Conservation (phyloP, 2,329 filamentous ascomycete species). For the Aspergillus luchuensis region DNA sequence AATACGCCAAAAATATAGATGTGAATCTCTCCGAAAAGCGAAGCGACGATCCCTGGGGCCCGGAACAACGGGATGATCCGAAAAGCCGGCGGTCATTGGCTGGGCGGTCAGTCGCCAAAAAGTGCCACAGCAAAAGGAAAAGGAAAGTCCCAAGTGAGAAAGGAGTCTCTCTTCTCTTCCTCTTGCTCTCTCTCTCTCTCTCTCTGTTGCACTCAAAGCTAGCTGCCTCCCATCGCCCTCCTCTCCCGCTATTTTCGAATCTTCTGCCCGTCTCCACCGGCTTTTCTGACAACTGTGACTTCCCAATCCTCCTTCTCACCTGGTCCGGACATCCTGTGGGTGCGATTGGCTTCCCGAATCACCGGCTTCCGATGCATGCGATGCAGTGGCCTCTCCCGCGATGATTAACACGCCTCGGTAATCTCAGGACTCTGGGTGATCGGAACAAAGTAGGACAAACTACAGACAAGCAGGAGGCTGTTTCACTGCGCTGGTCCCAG, state of each 20-base stretch:
- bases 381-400: conserved; percentile 18
- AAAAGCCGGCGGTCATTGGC: conserved; percentile 9
- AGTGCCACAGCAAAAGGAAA: background rate
- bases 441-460: background rate
- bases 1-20: background rate
- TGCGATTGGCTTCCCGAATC: conserved; percentile 12
- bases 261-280: background rate
- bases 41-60: conserved; percentile 3
- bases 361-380: conserved; percentile 22
- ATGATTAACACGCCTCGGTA: conserved; percentile 18
- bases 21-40: background rate
- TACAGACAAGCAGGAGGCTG: background rate
- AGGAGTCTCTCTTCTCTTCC: background rate
- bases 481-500: background rate
- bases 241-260: background rate
- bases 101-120: conserved; percentile 2
- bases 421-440: background rate
- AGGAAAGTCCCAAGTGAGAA: too few relatives aligned
- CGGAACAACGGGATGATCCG: conserved; percentile 24
- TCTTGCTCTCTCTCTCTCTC: background rate
- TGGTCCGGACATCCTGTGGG: background rate
- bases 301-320: background rate
- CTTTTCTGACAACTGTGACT: too few relatives aligned
- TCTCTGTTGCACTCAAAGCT: background rate
- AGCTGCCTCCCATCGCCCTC: background rate